Evolutionary conservation across 2,329 filamentous ascomycete genomes (phyloP).

Genomic region (Metarhizium robertsii): DNA sequence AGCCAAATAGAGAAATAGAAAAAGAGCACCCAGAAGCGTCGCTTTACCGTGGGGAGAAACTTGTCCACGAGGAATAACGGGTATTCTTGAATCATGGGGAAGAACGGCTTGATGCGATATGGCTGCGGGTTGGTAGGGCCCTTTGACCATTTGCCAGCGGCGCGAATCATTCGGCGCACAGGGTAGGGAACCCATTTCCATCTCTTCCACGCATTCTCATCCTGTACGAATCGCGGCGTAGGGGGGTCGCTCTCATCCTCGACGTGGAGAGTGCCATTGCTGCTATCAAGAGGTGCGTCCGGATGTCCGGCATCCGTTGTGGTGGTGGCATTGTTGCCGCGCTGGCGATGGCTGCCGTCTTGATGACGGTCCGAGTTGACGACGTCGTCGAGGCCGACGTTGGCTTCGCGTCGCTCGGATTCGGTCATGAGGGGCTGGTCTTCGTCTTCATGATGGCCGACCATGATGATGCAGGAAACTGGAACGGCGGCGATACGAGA

Average conservation of each 20-base stretch:
- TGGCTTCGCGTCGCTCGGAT: conserved; percentile 20
- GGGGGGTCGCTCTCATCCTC: conserved; percentile 32
- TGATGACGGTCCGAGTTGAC: conserved; percentile 1
- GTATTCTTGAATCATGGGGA: conserved; percentile 57
- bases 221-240: conserved; percentile 52
- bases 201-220: conserved; percentile 35
- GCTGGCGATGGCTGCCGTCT: conserved; percentile 1
- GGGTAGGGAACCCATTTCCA: conserved; percentile 53
- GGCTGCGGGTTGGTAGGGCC: conserved; percentile 45
- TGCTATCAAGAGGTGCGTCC: conserved; percentile 31
- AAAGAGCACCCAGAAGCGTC: conserved; percentile 49
- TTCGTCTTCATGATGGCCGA: conserved; percentile 22
- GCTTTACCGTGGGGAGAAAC: conserved; percentile 48
- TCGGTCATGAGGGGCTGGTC: conserved; percentile 29
- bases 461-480: conserved; percentile 17
- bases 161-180: conserved; percentile 34
- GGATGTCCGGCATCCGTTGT: conserved; percentile 22
- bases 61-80: conserved; percentile 56
- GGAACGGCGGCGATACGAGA: not conserved
- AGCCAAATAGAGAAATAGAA: conserved; percentile 59
- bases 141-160: conserved; percentile 38
- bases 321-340: not conserved
- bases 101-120: conserved; percentile 44
- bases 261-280: conserved; percentile 31
- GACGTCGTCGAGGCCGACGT: conserved; percentile 14